Percentiles rank a stretch among this genome's conserved stretches.
Conservation (phyloP, 352 stramenopile species). For the Lagenidium giganteum region DNA sequence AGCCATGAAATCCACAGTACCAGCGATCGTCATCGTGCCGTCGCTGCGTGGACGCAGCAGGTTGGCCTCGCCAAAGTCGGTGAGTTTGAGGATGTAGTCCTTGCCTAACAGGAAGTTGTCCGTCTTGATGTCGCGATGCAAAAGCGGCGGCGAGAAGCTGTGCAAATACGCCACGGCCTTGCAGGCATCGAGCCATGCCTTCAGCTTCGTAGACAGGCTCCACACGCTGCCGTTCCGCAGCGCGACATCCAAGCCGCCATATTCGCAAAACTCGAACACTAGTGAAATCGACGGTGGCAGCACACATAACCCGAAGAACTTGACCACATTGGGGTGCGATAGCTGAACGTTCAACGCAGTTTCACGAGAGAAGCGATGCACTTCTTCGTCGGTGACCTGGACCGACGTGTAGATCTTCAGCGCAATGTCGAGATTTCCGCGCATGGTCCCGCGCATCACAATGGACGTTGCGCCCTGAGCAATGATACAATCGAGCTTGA, state of each 20-base stretch:
- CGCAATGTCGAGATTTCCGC: conserved; percentile 51
- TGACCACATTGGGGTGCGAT: conserved; percentile 80
- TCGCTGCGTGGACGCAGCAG: conserved; percentile 70
- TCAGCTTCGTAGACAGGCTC: conserved; percentile 69
- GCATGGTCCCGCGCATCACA: conserved; percentile 70
- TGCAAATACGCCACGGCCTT: conserved; percentile 79
- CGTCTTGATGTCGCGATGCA: conserved; percentile 85
- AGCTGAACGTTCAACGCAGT: conserved; percentile 77
- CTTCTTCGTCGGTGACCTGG: conserved; percentile 79
- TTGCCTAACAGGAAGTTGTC: conserved; percentile 82
- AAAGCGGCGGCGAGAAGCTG: conserved; percentile 71
- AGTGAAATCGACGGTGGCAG: conserved; percentile 81
- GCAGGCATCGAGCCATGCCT: conserved; percentile 81
- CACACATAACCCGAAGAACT: conserved; percentile 78
- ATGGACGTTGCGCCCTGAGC: conserved; percentile 77
- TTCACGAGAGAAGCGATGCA: conserved; percentile 74
- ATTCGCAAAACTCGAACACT: conserved; percentile 86
- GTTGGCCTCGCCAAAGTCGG: conserved; percentile 84
- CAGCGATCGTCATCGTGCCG: conserved; percentile 82
- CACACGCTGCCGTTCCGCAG: conserved; percentile 47
- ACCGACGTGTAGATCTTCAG: conserved; percentile 86
- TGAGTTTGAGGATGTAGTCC: conserved; percentile 75
- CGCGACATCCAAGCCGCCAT: conserved; percentile 62
- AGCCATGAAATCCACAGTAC: conserved; percentile 84
- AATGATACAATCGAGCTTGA: conserved; percentile 74